Evolutionary conservation across 352 stramenopile species (phyloP), one percentile per base, ranked within the genome.

Genomic region (Pythium utonaiense): DNA sequence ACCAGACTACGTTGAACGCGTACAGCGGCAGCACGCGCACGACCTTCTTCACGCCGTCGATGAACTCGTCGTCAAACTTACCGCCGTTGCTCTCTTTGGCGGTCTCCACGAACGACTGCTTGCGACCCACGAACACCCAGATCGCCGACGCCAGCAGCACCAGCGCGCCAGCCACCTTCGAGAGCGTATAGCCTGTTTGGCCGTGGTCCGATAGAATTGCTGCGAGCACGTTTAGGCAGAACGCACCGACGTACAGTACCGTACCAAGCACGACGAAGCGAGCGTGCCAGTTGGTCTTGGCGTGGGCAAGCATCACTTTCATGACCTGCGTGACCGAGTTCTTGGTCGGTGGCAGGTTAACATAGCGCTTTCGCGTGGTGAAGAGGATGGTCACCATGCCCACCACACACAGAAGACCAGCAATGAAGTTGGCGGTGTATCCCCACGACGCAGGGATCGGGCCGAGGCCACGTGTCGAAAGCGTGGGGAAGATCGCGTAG

Each of bases 1-100:
- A 71, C 68, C 68, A 75, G 16, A 72, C 55, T 27, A 72, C 59
- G 45, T 57, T 72, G 61, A 86, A 84, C 0, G 74, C 63, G 9
- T 75, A 62, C 53, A 79, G 84, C 16, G 78, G 78, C 0, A 88
- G 54, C 9, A 83, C 66, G 16, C 75, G 73, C 6, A 88, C 64
- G 1, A 85, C 64, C 5, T 72, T 65, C 66, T 80, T 78, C 61
- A 84, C 73, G 12, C 68, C 78, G 6, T 80, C 72, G 0, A 87
- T 69, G 16, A 67, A 54, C 16, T 75, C 44, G 28, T 81, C 69
- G 31, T 81, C 71, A 14, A 77, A 84, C 12, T 52, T 27, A 4
- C 75, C 75, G 3, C 75, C 73, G 21, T 57, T 17, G 13, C 61
- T 75, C 45, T 53, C 40, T 57, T 80, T 82, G 24, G 62, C 69